phyloP scores from a whole-genome alignment of 2,329 filamentous ascomycete genomes.

The Teratosphaeriaceae sp. region DNA sequence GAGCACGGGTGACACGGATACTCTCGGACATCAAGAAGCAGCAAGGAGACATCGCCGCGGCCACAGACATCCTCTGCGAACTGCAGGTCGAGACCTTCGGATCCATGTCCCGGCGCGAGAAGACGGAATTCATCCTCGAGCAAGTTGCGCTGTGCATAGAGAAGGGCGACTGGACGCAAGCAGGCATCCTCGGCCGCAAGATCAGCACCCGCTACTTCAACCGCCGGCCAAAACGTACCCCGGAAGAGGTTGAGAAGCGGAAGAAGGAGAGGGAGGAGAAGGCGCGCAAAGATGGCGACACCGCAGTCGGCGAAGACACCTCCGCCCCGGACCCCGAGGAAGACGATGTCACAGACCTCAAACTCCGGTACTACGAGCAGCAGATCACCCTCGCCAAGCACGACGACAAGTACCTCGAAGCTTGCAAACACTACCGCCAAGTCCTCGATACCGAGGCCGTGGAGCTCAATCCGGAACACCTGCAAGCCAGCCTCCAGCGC shows the following conservation, averaged over 20 bases:
- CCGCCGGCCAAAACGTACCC: conserved; percentile 82
- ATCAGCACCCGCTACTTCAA: conserved; percentile 91
- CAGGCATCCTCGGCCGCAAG: conserved; percentile 87
- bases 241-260: conserved; percentile 85
- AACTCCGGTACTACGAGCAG: conserved; percentile 94
- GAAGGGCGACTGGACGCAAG: conserved; percentile 93
- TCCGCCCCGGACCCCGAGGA: conserved; percentile 69
- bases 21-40: conserved; percentile 96
- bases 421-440: conserved; percentile 96
- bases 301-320: conserved; percentile 45
- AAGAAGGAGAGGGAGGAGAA: conserved; percentile 79
- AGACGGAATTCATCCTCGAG: conserved; percentile 96
- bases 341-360: conserved; percentile 92
- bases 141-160: conserved; percentile 94
- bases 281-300: conserved; percentile 60
- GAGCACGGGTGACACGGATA: conserved; percentile 88
- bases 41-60: conserved; percentile 84
- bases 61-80: conserved; percentile 90
- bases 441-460: conserved; percentile 95
- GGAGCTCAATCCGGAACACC: conserved; percentile 78
- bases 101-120: conserved; percentile 93
- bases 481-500: conserved; percentile 79
- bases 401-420: conserved; percentile 94
- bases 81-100: conserved; percentile 98
- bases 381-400: conserved; percentile 95